Base-by-base conservation (phyloP, 306 rosid genomes). In the Trifolium repens region DNA sequence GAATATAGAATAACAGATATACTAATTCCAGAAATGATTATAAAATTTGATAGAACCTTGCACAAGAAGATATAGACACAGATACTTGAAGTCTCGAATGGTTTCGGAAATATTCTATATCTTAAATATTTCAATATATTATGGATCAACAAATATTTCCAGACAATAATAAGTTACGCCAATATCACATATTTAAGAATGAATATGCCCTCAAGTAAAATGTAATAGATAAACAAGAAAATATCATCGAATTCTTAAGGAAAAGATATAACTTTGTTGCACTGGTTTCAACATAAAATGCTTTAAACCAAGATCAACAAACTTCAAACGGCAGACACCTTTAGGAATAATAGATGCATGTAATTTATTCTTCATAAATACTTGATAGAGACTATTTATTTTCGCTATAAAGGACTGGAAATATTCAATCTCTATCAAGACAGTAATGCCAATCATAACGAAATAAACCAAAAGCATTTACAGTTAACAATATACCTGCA, bases 401-500 rank as follows among this genome's bases (percentile, higher is more conserved):
- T 53, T 71, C 53, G 30, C 10, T 30, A 69, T 26, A 49, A 32
- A 61, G 46, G 62, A 39, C 54, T 15, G 44, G 16, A 49, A 37
- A 37, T 9, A 7, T 37, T 6, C 42, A 37, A 37, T 7, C 16
- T 35, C 30, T 46, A 50, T 43, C 13, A 64, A 74, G 70, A 53
- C 50, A 66, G n/a, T 66, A 42, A 42, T 66, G 22, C 30, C 52
- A 83, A 61, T 16, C 43, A 66, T 67, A 37, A 37, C 57, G 4
- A 14, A 71, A 49, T 55, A 60, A 49, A 44, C 44, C 3, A 54
- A 68, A 42, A 52, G 15, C 34, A 26, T 9, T n/a, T n/a, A 14
- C 10, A 16, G 67, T 15, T 34, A 61, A 61, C 55, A 67, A 69
- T 67, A 60, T 72, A 94, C 97, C 97, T 94, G 97, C 78, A 94